phyloP scores from a whole-genome alignment of 169 alveolate species.

The Plasmodium reichenowi region DNA sequence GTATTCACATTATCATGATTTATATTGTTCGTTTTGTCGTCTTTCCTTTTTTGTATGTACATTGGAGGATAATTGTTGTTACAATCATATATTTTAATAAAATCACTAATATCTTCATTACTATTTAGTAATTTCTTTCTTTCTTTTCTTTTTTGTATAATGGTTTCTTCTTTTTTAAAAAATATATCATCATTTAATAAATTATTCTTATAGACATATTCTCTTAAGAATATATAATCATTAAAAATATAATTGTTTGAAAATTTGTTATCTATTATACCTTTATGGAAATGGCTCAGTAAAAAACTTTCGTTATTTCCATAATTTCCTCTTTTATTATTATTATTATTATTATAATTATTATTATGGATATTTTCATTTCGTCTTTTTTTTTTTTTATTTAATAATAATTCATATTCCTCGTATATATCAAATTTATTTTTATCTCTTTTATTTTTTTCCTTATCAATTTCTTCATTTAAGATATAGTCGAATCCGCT shows the following conservation, averaged over 20 bases:
- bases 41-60: conserved; percentile 20
- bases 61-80: conserved; percentile 41
- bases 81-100: conserved; percentile 31
- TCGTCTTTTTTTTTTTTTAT: conserved; percentile 31
- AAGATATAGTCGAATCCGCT: conserved; percentile 27
- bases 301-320: background rate
- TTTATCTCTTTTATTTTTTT: conserved; percentile 24
- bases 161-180: conserved; percentile 36
- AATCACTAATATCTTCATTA: conserved; percentile 47
- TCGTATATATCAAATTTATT: conserved; percentile 48
- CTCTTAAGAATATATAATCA: conserved; percentile 31
- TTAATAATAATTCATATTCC: conserved; percentile 41
- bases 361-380: conserved; percentile 6
- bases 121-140: conserved; percentile 5
- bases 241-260: conserved; percentile 45
- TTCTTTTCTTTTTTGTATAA: conserved; percentile 11
- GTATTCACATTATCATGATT: background rate
- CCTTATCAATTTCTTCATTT: conserved; percentile 49
- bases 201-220: conserved; percentile 45
- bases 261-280: background rate
- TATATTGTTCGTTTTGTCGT: background rate
- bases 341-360: background rate
- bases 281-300: too few species aligned
- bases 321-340: background rate
- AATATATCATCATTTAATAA: conserved; percentile 52